Evolutionary conservation across 2,329 filamentous ascomycete genomes (phyloP).

Genomic region (Dactylonectria estremocensis): DNA sequence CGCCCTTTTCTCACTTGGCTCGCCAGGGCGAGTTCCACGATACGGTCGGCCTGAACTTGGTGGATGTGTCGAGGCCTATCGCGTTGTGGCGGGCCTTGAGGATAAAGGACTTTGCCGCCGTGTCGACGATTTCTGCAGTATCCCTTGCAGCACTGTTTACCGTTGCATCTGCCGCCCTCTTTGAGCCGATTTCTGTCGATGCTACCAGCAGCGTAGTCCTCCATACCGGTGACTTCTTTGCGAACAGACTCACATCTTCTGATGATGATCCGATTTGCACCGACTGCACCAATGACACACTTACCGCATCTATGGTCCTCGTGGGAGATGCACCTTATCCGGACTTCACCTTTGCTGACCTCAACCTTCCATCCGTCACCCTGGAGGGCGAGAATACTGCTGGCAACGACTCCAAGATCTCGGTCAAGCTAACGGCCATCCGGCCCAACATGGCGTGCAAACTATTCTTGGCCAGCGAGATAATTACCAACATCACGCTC

Average conservation of each 20-base stretch:
- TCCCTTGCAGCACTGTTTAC: slow-evolving; percentile 50
- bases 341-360: slow-evolving; percentile 53
- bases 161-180: slow-evolving; percentile 53
- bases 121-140: slow-evolving; percentile 47
- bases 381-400: slow-evolving; percentile 32
- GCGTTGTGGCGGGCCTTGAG: slow-evolving; percentile 48
- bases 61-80: slow-evolving; percentile 49
- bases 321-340: slow-evolving; percentile 54
- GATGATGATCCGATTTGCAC: slow-evolving; percentile 41
- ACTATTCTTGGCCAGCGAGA: slow-evolving; percentile 38
- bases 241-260: slow-evolving; percentile 45
- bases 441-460: slow-evolving; percentile 51
- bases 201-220: slow-evolving; percentile 43
- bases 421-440: slow-evolving; percentile 49
- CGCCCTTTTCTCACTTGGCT: slow-evolving; percentile 52
- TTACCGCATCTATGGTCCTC: slow-evolving; percentile 54
- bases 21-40: slow-evolving; percentile 47
- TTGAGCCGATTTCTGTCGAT: slow-evolving; percentile 49
- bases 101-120: slow-evolving; percentile 47
- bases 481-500: slow-evolving; percentile 46
- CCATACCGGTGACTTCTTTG: slow-evolving; percentile 50
- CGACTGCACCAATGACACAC: slow-evolving; percentile 49
- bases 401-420: slow-evolving; percentile 36
- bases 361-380: slow-evolving; percentile 46
- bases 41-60: slow-evolving; percentile 52